These are phyloP conservation scores for Gentiana macrophylla DNA, from an alignment of 257 asterid species.

Conservation along the genomic window DNA sequence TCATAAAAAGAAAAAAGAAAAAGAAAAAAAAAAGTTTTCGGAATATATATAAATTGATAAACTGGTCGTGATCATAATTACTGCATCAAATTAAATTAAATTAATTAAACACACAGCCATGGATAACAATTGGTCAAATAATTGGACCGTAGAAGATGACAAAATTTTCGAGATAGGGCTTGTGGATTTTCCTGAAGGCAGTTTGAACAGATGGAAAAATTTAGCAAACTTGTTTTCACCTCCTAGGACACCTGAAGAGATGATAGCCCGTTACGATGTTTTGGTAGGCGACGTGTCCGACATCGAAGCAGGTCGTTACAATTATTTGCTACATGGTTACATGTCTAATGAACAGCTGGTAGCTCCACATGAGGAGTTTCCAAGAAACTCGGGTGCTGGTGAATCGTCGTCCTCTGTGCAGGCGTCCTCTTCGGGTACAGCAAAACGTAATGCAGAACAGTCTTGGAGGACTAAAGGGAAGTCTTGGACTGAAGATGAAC, in stretches of 20 bases:
- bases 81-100: too few relatives aligned
- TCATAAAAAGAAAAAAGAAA: too few relatives aligned
- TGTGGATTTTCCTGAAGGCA: slow-evolving; percentile 4
- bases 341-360: too few relatives aligned
- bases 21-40: too few relatives aligned
- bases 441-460: background rate
- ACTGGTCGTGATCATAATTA: too few relatives aligned
- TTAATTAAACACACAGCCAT: too few relatives aligned
- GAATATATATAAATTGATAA: too few relatives aligned
- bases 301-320: slow-evolving; percentile 1
- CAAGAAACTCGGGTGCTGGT: too few relatives aligned
- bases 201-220: slow-evolving; percentile 10
- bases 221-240: slow-evolving; percentile 8
- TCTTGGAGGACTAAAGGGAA: slow-evolving; percentile 5
- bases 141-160: slow-evolving; percentile 13
- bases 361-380: too few relatives aligned
- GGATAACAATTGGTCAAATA: too few relatives aligned
- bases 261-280: slow-evolving; percentile 8
- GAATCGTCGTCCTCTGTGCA: background rate
- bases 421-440: slow-evolving; percentile 3
- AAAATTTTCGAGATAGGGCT: slow-evolving; percentile 14
- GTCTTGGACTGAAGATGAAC: slow-evolving; percentile 16
- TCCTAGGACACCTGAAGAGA: slow-evolving; percentile 9
- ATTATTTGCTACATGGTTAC: too few relatives aligned
- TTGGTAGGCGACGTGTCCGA: slow-evolving; percentile 9